Evolutionary conservation across 805 yeast genomes (phyloP).

Genomic region (Metschnikowia hibisci): DNA sequence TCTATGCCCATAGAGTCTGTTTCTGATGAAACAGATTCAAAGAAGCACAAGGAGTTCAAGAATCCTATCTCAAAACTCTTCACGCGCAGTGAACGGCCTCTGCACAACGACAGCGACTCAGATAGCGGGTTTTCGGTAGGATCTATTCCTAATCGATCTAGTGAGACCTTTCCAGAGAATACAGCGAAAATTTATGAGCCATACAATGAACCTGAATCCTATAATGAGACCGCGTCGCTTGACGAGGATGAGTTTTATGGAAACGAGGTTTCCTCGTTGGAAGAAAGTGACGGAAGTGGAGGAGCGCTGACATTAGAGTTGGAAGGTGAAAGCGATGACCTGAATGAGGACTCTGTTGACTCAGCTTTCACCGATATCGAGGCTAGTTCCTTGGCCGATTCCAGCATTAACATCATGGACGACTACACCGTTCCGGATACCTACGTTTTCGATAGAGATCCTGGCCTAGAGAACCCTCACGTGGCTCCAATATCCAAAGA

Average conservation of each 20-base stretch:
- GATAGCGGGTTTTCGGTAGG: conserved; percentile 8
- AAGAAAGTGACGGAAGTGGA: background rate
- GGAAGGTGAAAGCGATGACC: conserved; percentile 22
- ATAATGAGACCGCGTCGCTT: background rate
- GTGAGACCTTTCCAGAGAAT: background rate
- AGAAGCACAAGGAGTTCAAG: conserved; percentile 7
- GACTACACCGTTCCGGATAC: conserved; percentile 19
- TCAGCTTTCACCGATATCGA: conserved; percentile 45
- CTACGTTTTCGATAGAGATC: conserved; percentile 10
- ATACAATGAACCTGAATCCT: background rate
- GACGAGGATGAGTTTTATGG: background rate
- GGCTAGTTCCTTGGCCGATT: conserved; percentile 33
- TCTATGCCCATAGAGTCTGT: conserved; percentile 3
- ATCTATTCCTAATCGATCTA: background rate
- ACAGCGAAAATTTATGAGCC: background rate
- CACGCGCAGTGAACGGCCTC: conserved; percentile 9
- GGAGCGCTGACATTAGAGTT: conserved; percentile 4
- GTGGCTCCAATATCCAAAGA: background rate
- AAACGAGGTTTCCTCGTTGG: background rate
- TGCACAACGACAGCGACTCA: conserved; percentile 6
- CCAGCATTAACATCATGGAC: conserved; percentile 18
- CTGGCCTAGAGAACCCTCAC: conserved; percentile 1
- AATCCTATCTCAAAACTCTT: conserved; percentile 15
- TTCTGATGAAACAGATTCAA: background rate
- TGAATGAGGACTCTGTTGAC: conserved; percentile 28